Evolutionary conservation across 2,329 filamentous ascomycete genomes (phyloP).

Genomic region (Phaeoacremonium minimum): DNA sequence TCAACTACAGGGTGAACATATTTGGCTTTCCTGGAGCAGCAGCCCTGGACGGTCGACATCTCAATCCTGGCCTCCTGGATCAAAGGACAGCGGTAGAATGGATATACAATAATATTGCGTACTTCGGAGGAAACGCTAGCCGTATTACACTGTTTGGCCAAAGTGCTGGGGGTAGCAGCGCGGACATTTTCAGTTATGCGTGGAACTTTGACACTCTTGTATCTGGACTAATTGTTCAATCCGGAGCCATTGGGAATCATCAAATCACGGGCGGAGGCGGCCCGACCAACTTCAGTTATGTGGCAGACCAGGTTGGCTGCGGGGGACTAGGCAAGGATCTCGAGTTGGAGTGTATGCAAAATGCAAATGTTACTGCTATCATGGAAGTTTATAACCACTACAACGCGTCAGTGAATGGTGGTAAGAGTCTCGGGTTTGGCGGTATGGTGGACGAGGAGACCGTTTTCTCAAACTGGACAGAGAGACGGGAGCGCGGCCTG

Average conservation of each 20-base stretch:
- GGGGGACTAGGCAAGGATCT: conserved; percentile 3
- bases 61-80: conserved; percentile 15
- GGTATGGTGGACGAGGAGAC: too few species aligned
- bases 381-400: too few species aligned
- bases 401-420: too few species aligned
- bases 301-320: conserved; percentile 2
- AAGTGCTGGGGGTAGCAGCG: conserved; percentile 3
- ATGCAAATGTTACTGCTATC: too few species aligned
- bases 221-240: too few species aligned
- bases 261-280: too few species aligned
- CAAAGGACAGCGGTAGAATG: conserved; percentile 13
- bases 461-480: too few species aligned
- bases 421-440: too few species aligned
- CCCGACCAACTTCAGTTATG: not conserved
- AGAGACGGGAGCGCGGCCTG: too few species aligned
- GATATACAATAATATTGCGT: conserved; percentile 12
- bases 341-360: conserved; percentile 2
- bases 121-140: conserved; percentile 14
- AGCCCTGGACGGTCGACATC: conserved; percentile 1
- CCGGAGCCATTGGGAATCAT: too few species aligned
- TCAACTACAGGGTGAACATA: conserved; percentile 5
- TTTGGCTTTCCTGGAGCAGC: conserved; percentile 5
- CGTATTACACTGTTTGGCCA: conserved; percentile 9
- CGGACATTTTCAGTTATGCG: conserved; percentile 1
- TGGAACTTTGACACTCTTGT: conserved; percentile 3